Evolutionary conservation across 179 eudicot species (phyloP), one percentile per base, ranked within the genome.

Genomic region (Spergularia azorica): DNA sequence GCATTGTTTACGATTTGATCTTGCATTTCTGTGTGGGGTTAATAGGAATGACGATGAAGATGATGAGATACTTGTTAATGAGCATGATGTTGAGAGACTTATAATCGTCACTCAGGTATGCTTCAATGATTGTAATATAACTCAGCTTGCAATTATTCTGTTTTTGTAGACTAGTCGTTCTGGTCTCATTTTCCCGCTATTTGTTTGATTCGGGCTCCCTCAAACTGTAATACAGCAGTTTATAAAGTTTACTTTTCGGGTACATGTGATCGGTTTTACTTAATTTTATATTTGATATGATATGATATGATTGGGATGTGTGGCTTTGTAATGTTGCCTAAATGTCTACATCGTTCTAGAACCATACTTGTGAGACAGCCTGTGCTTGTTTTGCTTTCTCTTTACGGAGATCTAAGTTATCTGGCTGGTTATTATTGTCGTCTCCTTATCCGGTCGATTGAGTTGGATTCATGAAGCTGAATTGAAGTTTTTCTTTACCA

Each of bases 31-130:
- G 1, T 77, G 50, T 51, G 63, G 26, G 62, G 75, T 59, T 68
- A 50, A 63, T 57, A 92, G 98, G 90, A 85, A 84, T 78, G 95
- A 87, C 81, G 95, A 90, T 32, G 98, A 94, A 63, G 98, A 93
- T 64, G 93, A 95, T 46, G 97, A 90, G 77, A 76, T 80, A 81
- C 73, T 78, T 68, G 83, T 72, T 61, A 85, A 78, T 82, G 95
- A 93, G 72, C 92, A 84, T 76, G 97, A 89, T 79, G 92, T 95
- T 63, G 96, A 95, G 82, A 86, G 95, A 83, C 97, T 95, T 76
- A 86, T 93, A 18, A 93, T 95, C 82, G 98, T 95, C 79, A 93
- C 98, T 71, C 97, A 86, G 95, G 98, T 93, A 75, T 79, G 61
- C 43, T 32, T 69, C 58, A 69, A 18, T 12, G 55, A 51, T 69